phyloP scores from a whole-genome alignment of 2,329 filamentous ascomycete species.

The Epichloe baconii region DNA sequence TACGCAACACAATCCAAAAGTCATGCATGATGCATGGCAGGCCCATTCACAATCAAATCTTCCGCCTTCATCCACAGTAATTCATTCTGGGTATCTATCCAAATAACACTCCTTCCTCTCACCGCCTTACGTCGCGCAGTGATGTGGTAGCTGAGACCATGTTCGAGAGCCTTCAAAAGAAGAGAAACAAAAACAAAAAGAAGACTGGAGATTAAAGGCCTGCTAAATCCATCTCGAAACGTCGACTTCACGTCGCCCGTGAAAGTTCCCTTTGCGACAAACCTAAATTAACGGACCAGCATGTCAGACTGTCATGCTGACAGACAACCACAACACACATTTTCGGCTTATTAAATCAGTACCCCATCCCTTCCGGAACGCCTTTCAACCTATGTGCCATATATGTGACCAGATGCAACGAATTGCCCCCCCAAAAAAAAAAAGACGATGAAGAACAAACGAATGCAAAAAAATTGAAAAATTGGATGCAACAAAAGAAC shows the following conservation, averaged over 20 bases:
- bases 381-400: not conserved
- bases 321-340: not conserved
- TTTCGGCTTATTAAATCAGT: not conserved
- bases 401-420: not conserved
- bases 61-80: no score
- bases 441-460: no score
- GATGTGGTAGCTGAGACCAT: not conserved
- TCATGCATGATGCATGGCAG: no score
- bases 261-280: no score
- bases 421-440: not conserved
- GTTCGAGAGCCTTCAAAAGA: not conserved
- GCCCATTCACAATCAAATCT: no score
- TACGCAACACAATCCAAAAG: no score
- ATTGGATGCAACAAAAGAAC: not conserved
- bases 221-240: not conserved
- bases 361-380: not conserved
- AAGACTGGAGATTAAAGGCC: not conserved
- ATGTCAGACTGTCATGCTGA: not conserved
- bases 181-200: not conserved
- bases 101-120: not conserved
- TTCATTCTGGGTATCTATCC: slow-evolving; percentile 5
- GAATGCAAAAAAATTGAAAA: no score
- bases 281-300: not conserved
- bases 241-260: no score
- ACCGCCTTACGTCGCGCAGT: no score